Percentiles rank a stretch among this genome's conserved stretches.
phyloP scores from a whole-genome alignment of 2,329 filamentous ascomycete genomes.

The Chrysosphaeria jannelii region DNA sequence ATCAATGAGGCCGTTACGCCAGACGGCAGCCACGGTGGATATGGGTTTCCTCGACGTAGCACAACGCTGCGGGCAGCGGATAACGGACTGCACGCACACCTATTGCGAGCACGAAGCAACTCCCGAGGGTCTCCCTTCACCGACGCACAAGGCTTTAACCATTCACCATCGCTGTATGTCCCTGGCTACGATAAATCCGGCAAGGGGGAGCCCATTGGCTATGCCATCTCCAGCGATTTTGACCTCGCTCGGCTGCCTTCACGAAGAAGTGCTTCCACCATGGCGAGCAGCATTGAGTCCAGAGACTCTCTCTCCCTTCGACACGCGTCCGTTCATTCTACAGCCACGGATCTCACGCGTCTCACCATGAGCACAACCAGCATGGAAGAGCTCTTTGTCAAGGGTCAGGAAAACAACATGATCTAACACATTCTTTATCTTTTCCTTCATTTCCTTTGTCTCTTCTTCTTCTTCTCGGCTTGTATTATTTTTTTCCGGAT shows the following conservation, averaged over 20 bases:
- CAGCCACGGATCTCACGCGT: slow-evolving; percentile 21
- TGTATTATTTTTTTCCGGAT: not conserved
- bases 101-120: slow-evolving; percentile 6
- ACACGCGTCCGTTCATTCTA: slow-evolving; percentile 22
- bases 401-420: slow-evolving; percentile 2
- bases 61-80: slow-evolving; percentile 3
- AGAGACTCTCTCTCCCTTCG: slow-evolving; percentile 18
- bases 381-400: slow-evolving; percentile 7
- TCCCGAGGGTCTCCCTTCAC: slow-evolving; percentile 23
- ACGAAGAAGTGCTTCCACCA: slow-evolving; percentile 24
- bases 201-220: not conserved
- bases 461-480: not conserved
- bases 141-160: slow-evolving; percentile 25
- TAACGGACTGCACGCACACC: slow-evolving; percentile 1
- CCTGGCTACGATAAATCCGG: slow-evolving; percentile 18
- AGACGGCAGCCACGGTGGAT: slow-evolving; percentile 5
- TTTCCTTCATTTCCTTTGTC: not conserved
- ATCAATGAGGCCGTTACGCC: slow-evolving; percentile 16
- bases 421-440: not conserved
- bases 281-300: slow-evolving; percentile 17
- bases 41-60: not conserved
- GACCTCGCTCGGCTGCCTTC: slow-evolving; percentile 8
- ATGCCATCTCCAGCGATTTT: slow-evolving; percentile 3
- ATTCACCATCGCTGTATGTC: slow-evolving; percentile 32
- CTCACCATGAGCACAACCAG: slow-evolving; percentile 22